Conservation (phyloP, 2,329 filamentous ascomycete species). For the Pestalotiopsis sp. region DNA sequence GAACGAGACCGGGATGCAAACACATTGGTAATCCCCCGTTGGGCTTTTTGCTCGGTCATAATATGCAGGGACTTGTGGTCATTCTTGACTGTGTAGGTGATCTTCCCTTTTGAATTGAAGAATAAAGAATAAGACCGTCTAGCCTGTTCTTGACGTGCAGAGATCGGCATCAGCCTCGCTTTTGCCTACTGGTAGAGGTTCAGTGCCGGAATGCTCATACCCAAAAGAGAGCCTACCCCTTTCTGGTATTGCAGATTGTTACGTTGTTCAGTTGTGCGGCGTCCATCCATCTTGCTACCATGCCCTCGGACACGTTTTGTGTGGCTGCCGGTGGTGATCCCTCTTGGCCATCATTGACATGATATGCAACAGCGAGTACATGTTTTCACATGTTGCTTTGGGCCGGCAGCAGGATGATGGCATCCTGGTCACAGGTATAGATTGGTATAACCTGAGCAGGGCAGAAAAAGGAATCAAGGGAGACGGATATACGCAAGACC, state of each 20-base stretch:
- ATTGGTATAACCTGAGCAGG: background rate
- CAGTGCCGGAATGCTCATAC: background rate
- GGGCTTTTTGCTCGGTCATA: background rate
- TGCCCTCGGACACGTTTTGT: background rate
- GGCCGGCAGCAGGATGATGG: background rate
- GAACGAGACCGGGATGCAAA: background rate
- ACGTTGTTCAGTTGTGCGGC: background rate
- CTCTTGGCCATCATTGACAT: background rate
- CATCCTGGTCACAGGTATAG: background rate
- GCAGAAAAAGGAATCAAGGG: background rate
- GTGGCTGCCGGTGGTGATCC: background rate
- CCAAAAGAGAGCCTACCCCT: background rate
- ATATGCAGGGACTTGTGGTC: background rate
- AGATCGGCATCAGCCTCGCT: conserved; percentile 2
- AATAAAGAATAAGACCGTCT: background rate
- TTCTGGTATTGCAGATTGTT: background rate
- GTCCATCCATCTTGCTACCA: background rate
- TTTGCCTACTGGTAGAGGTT: background rate
- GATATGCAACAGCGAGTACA: background rate
- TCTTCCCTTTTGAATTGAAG: background rate
- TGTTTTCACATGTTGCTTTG: background rate
- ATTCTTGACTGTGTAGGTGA: background rate
- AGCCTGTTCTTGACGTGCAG: background rate
- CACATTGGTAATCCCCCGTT: too few relatives aligned
- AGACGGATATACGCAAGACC: too few relatives aligned